phyloP scores from a whole-genome alignment of 345 rosid genomes.

The Aquilaria yunnanensis region DNA sequence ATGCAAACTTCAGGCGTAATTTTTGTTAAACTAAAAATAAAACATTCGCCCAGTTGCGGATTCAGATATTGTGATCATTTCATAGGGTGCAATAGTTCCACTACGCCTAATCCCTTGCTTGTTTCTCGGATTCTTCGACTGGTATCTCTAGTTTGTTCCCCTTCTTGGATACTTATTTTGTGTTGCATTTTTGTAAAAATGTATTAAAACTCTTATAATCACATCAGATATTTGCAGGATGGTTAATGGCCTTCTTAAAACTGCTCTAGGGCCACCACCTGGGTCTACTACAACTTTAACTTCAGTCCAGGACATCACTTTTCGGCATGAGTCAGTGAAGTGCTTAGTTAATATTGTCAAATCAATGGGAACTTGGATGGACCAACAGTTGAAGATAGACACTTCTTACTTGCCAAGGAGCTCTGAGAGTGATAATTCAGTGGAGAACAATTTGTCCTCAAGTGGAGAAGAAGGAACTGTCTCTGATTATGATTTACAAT shows the following conservation, averaged over 20 bases:
- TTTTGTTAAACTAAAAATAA: no score
- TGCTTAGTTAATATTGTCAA: slow-evolving; percentile 80
- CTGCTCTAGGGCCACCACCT: slow-evolving; percentile 91
- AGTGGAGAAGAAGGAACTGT: slow-evolving; percentile 60
- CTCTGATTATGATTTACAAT: slow-evolving; percentile 59
- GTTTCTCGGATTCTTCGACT: no score
- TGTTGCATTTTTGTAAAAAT: slow-evolving; percentile 18
- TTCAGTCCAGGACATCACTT: slow-evolving; percentile 74
- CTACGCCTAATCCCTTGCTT: no score
- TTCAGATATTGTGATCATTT: no score
- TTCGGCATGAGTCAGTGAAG: slow-evolving; percentile 92
- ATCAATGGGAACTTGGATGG: slow-evolving; percentile 97
- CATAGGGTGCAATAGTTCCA: no score
- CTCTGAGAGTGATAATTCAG: slow-evolving; percentile 43
- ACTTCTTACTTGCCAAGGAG: slow-evolving; percentile 50
- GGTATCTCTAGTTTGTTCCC: not conserved
- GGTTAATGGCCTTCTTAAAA: slow-evolving; percentile 93
- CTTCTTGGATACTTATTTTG: not conserved
- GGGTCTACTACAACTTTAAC: slow-evolving; percentile 87
- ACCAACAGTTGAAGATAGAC: slow-evolving; percentile 63
- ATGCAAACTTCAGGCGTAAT: no score
- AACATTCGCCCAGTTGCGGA: no score
- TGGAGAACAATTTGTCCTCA: slow-evolving; percentile 36
- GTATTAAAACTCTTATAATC: slow-evolving; percentile 87
- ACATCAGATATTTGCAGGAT: slow-evolving; percentile 97